Evolutionary conservation across 2,329 filamentous ascomycete species (phyloP).

Genomic region (Emmonsiellopsis sp.): DNA sequence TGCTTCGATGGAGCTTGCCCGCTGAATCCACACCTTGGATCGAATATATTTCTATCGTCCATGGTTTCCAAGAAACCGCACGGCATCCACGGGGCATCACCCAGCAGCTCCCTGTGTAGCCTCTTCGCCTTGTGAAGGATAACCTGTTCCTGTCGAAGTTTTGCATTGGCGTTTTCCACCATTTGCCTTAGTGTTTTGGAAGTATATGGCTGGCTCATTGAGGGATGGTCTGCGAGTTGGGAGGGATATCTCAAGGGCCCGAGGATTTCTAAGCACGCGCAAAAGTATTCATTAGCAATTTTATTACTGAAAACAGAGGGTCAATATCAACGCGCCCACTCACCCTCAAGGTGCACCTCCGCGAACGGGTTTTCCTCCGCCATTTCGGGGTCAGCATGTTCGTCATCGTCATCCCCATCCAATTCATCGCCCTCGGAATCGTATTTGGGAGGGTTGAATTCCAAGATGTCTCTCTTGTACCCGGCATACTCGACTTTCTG

Average conservation of each 20-base stretch:
- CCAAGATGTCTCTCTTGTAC: constrained; percentile 50
- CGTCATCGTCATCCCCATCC: constrained; percentile 48
- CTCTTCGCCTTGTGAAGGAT: constrained; percentile 49
- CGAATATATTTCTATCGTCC: constrained; percentile 41
- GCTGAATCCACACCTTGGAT: constrained; percentile 16
- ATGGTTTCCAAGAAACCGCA: constrained; percentile 43
- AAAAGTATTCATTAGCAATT: not conserved
- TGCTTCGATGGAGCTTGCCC: not conserved
- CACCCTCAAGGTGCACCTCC: constrained; percentile 48
- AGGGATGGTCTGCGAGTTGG: constrained; percentile 50
- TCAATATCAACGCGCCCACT: constrained; percentile 15
- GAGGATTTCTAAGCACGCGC: constrained; percentile 40
- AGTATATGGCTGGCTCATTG: constrained; percentile 48
- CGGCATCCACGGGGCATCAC: constrained; percentile 52
- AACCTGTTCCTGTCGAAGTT: constrained; percentile 48
- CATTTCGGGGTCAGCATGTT: constrained; percentile 47
- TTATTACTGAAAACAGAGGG: not conserved
- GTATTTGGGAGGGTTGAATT: constrained; percentile 49
- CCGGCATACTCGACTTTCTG: constrained; percentile 54
- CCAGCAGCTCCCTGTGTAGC: constrained; percentile 48
- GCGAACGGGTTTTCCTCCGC: constrained; percentile 53
- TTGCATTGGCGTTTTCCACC: constrained; percentile 45
- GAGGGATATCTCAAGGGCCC: constrained; percentile 54
- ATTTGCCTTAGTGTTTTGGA: constrained; percentile 50
- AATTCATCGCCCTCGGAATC: constrained; percentile 57